Base-by-base conservation (phyloP, 1,284 basidiomycete genomes). In the Phaffia rhodozyma region DNA sequence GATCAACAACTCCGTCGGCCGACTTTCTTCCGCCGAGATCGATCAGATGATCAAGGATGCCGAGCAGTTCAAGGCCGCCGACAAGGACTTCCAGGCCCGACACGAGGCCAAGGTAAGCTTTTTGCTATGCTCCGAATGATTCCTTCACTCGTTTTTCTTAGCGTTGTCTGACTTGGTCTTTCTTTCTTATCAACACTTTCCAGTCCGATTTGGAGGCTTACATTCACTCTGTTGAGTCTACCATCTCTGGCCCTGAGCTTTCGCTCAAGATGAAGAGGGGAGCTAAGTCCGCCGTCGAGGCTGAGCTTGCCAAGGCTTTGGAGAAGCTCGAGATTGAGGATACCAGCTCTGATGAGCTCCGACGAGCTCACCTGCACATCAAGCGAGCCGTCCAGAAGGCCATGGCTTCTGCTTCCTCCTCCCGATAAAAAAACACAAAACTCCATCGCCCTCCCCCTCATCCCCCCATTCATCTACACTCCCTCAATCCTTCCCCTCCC, bases 31-130 rank as follows among this genome's bases (percentile, higher is more conserved):
- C 58, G 87, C 85, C 69, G 92, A 97, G 83, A 97, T 96, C 70
- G 89, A 92, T 72, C 89, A 93, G 79, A 97, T 97, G 93, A 92
- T 96, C 82, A 91, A 91, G 81, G 91, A 96, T 74, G 92, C 92
- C 66, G 91, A 96, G 78, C 86, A 90, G 76, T 96, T 85, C 85
- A 92, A 91, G 82, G 84, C 86, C 75, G 89, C 89, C 63, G 93
- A 97, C 85, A 91, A 90, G 80, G 92, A 96, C 76, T 94, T 92
- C 83, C 87, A 90, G 70, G 86, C 91, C 67, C 87, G 87, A 70
- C 92, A 96, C 76, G 91, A 97, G 78, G 91, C 93, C 71, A 94
- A 93, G 57, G 57, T 58, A 13, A n/a, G 57, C 51, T 25, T 25
- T 5, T 32, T 30, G n/a, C n/a, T n/a, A n/a, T n/a, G n/a, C n/a